phyloP scores from a whole-genome alignment of 192 early-diverging fungal genomes.

The Funneliformis geosporum region DNA sequence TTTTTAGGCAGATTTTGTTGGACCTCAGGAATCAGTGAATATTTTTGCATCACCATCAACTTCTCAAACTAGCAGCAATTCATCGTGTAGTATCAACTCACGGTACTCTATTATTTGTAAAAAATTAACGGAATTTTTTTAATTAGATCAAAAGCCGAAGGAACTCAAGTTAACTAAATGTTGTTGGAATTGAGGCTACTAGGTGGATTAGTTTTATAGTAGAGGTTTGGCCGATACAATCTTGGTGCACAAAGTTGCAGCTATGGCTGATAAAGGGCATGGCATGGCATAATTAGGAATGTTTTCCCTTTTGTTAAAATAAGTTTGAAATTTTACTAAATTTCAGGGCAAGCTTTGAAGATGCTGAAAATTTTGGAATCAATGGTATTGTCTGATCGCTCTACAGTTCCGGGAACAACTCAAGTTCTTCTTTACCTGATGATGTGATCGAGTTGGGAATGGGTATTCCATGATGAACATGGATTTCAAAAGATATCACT shows the following conservation, averaged over 20 bases:
- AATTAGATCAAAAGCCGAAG: conserved; percentile 77
- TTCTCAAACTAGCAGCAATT: conserved; percentile 73
- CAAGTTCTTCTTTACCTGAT: conserved; percentile 53
- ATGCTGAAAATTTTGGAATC: conserved; percentile 67
- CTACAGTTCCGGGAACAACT: conserved; percentile 69
- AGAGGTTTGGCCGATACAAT: conserved; percentile 80
- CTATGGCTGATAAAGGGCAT: conserved; percentile 61
- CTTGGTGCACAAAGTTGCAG: conserved; percentile 82
- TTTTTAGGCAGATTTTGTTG: conserved; percentile 63
- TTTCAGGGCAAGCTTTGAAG: conserved; percentile 51
- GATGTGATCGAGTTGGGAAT: conserved; percentile 72
- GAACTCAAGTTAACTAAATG: conserved; percentile 72
- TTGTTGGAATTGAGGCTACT: conserved; percentile 74
- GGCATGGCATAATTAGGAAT: conserved; percentile 41
- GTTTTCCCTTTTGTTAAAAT: neutral
- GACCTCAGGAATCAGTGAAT: conserved; percentile 72
- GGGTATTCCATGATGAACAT: conserved; percentile 82
- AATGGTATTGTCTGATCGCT: conserved; percentile 76
- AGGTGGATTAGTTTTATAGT: conserved; percentile 68
- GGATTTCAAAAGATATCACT: conserved; percentile 62
- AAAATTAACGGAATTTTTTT: conserved; percentile 81
- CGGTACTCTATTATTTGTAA: conserved; percentile 78
- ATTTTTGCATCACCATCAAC: conserved; percentile 88
- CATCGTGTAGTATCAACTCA: conserved; percentile 60
- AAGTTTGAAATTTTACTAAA: neutral